Conservation (phyloP, 2,329 filamentous ascomycete genomes). For the Alternaria novae-zelandiae region DNA sequence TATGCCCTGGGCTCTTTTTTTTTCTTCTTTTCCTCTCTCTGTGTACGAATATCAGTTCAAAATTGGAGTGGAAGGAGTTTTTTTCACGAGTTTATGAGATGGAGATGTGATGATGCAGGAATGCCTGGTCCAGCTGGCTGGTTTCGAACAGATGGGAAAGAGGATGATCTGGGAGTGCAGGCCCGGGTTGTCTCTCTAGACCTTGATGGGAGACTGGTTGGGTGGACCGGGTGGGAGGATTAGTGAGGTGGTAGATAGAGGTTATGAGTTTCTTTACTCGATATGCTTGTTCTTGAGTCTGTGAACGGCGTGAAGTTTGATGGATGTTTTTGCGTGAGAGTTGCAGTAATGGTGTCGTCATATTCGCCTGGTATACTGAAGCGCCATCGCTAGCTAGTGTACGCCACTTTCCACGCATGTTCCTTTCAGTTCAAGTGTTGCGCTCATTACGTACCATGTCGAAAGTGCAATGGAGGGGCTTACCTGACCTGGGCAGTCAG, state of each 20-base stretch:
- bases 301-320: background rate
- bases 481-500: slow-evolving; percentile 18
- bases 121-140: background rate
- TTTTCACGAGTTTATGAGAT: background rate
- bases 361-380: background rate
- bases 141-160: slow-evolving; percentile 9
- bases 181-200: slow-evolving; percentile 21
- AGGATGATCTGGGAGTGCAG: slow-evolving; percentile 38
- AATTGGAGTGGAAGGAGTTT: slow-evolving; percentile 7
- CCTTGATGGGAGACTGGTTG: background rate
- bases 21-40: slow-evolving; percentile 13
- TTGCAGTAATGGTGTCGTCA: background rate
- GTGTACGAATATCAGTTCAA: slow-evolving; percentile 25
- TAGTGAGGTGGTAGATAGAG: background rate
- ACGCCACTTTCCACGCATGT: too few relatives aligned
- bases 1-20: background rate
- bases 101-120: background rate
- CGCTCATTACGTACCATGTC: background rate
- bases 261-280: background rate
- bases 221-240: background rate
- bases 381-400: background rate
- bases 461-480: background rate
- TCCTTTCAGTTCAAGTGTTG: background rate
- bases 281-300: background rate
- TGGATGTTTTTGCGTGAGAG: background rate